Evolutionary conservation across 2,329 filamentous ascomycete genomes (phyloP), one percentile per base, ranked within the genome.

Genomic region (Thelonectria blattea): DNA sequence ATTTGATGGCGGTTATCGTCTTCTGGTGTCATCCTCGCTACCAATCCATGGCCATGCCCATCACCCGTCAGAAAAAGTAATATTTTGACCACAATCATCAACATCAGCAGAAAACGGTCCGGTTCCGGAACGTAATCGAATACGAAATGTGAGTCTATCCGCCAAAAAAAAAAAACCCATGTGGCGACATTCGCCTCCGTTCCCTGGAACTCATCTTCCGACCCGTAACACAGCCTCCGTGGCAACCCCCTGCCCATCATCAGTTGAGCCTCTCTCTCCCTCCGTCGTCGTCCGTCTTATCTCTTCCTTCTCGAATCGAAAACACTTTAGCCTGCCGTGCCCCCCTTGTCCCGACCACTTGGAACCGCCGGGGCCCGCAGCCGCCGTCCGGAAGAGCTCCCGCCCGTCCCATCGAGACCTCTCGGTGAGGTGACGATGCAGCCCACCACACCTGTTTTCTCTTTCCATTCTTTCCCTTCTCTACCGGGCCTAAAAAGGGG

Each of bases 401-500:
- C 42, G 42, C 42, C 17, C 42, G 3, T 20, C 18, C 8, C 41
- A 9, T 12, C 20, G 9, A 20, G 17, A 3, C 5, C 50, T 30
- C 24, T 39, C 37, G 37, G 56, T 45, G 42, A 54, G 50, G 37
- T 45, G 56, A 53, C 45, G 14, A 18, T 14, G 17, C 20, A 20
- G 12, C 11, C 41, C 18, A 14, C 18, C 39, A 39, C 59, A 52
- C 42, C 39, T 48, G 50, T 39, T 48, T 54, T 39, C 12, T 30
- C 41, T 15, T 46, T 11, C 37, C 22, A 24, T 6, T 6, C 22
- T 6, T 24, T 24, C 3, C 22, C 22, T 6, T 24, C 22, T 17
- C 24, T 52, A 32, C 46, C 46, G 57, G 57, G 46, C 41, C 39
- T 51, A 42, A 50, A 17, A 48, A 41, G 56, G 56, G 56, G 46